Conservation (phyloP, 495 filamentous ascomycete genomes). For the Podospora bellae-mahoneyi region DNA sequence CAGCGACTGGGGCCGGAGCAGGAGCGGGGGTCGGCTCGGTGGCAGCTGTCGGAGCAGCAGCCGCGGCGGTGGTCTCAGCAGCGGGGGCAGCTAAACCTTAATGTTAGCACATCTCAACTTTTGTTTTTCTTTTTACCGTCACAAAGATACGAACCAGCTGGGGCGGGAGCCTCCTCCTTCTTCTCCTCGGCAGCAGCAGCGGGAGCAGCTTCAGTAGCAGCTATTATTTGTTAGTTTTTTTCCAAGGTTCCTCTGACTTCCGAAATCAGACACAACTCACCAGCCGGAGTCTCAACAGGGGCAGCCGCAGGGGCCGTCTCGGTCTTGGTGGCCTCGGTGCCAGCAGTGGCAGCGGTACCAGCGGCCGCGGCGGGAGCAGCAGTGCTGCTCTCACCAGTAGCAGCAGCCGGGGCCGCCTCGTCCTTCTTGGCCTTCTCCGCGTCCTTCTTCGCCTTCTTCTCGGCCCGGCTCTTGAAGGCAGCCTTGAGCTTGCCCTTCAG, state of each 20-base stretch:
- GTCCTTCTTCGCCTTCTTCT: conserved; percentile 24
- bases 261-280: not conserved
- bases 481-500: conserved; percentile 37
- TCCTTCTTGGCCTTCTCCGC: conserved; percentile 14
- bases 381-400: conserved; percentile 7
- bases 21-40: not conserved
- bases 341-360: conserved; percentile 14
- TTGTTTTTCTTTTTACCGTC: not conserved
- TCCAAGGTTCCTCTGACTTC: not conserved
- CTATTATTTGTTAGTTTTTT: not conserved
- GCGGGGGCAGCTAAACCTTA: conserved; percentile 10
- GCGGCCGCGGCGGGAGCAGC: conserved; percentile 13
- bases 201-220: conserved; percentile 10
- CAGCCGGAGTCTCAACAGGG: conserved; percentile 13
- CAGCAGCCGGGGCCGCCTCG: conserved; percentile 6
- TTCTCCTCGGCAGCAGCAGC: conserved; percentile 18
- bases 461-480: conserved; percentile 33
- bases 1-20: conserved; percentile 8
- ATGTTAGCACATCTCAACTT: not conserved
- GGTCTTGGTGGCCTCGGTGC: conserved; percentile 22
- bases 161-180: conserved; percentile 12
- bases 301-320: conserved; percentile 21
- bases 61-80: conserved; percentile 11
- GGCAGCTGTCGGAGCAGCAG: conserved; percentile 7
- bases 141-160: not conserved